Evolutionary conservation across 2,329 filamentous ascomycete genomes (phyloP), one percentile per base, ranked within the genome.

Genomic region (Myotisia sp.): DNA sequence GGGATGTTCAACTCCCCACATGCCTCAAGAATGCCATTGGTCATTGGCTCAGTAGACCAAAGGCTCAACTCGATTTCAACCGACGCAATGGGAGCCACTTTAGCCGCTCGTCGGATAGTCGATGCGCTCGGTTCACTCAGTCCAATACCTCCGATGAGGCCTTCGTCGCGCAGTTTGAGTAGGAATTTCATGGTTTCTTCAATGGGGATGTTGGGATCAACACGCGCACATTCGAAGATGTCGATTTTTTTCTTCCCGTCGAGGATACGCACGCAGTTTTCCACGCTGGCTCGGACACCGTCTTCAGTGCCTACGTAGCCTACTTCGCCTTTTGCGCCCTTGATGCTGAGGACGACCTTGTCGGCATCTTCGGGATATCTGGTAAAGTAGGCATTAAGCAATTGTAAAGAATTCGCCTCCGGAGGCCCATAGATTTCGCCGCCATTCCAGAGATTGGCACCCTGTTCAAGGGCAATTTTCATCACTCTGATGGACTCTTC

Each of bases 1-100:
- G 71, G 70, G 33, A 76, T 75, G 18, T 59, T 56, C 1, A 72
- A 54, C 48, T 73, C 65, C 1, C 60, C 65, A 41, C 72, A 76
- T 1, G 66, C 60, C 34, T 60, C 48, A 2, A 68, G 67, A 1
- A 77, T 62, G 12, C 65, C 72, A 40, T 77, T 76, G 12, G 65
- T 51, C 4, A 75, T 51, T 29, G 73, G 66, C 17, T 73, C 65
- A 2, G 67, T 70, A 4, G 58, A 57, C 59, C 64, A 76, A 2
- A 75, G 56, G 10, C 64, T 70, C 37, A 76, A 59, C 47, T 77
- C 73, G 16, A 74, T 65, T 46, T 78, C 74, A 5, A 76, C 71
- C 2, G 66, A 65, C 1, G 62, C 60, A 31, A 76, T 67, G 12
- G 68, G 70, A 42, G 67, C 63, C 26, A 40, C 34, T 36, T 30